Base-by-base conservation (phyloP, 2,329 filamentous ascomycete genomes). In the Aspergillus sp. region DNA sequence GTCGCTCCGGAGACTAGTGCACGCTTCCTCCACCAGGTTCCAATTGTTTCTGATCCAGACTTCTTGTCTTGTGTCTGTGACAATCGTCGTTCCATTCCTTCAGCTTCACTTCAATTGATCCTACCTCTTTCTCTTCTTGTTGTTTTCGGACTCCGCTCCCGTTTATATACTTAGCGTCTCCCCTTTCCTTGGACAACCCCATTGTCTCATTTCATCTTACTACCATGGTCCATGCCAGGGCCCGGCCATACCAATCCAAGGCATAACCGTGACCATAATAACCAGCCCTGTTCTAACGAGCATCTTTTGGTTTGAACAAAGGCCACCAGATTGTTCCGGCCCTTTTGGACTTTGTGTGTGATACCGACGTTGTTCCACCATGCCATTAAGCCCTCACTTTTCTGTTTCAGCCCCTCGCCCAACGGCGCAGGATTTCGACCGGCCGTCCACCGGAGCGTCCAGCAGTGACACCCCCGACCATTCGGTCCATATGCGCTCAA, bases 401-500 rank as follows among this genome's bases (percentile, higher is more conserved):
- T 57, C 56, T 47, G 41, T 54, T 45, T 62, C 60, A 52, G 46
- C 52, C 49, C 21, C 51, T 52, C 57, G 50, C 35, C 52, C 52
- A 55, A 58, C 61, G 59, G 55, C 52, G 46, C 63, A 60, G 47
- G 63, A 66, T 56, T 50, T 52, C 41, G 72, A 74, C 50, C 68
- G 67, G 57, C 69, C 70, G 11, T 68, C 65, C 11, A 71, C 71
- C 21, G 67, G 66, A 52, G 68, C 67, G 1, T 72, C 72, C 37
- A 70, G 50, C 51, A 60, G 65, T 59, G 73, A 74, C 35, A 64
- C 64, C 17, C 67, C 69, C 23, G 72, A 75, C 37, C 70, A 73
- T 64, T 59, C 65, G 24, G 65, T 64, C 53, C 73, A 75, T 60
- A 58, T 64, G 40, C 73, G 73, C 24, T 75, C 73, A 15, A 67